phyloP scores from a whole-genome alignment of 345 rosid species.

The Salix purpurea region DNA sequence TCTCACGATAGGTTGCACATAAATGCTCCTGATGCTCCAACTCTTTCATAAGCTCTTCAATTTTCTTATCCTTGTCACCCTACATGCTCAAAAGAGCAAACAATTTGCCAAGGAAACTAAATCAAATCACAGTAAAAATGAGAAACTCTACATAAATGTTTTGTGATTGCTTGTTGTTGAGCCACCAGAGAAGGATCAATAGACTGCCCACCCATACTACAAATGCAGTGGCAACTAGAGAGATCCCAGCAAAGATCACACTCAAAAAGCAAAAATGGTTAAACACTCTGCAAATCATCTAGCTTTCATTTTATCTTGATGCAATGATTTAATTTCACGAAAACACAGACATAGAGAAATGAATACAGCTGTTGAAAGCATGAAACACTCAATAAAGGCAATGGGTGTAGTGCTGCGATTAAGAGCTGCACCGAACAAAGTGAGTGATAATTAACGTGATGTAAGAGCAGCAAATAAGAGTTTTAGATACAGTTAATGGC shows the following conservation, averaged over 20 bases:
- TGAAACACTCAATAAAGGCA: background rate
- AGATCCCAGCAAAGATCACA: background rate
- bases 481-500: background rate
- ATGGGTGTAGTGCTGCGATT: background rate
- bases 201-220: background rate
- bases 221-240: background rate
- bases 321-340: background rate
- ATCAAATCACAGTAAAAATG: background rate
- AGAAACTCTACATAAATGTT: background rate
- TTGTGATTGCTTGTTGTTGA: background rate
- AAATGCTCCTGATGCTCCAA: conserved; percentile 52
- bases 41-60: conserved; percentile 54
- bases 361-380: background rate
- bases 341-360: background rate
- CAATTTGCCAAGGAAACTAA: background rate
- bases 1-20: conserved; percentile 46
- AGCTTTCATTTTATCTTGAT: too few species aligned
- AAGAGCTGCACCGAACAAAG: background rate
- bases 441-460: background rate
- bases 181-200: background rate
- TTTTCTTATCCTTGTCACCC: conserved; percentile 71
- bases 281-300: background rate
- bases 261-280: background rate
- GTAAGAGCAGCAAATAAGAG: background rate
- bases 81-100: conserved; percentile 23